Conservation (phyloP, 2,329 filamentous ascomycete genomes). For the Fusarium sacchari region DNA sequence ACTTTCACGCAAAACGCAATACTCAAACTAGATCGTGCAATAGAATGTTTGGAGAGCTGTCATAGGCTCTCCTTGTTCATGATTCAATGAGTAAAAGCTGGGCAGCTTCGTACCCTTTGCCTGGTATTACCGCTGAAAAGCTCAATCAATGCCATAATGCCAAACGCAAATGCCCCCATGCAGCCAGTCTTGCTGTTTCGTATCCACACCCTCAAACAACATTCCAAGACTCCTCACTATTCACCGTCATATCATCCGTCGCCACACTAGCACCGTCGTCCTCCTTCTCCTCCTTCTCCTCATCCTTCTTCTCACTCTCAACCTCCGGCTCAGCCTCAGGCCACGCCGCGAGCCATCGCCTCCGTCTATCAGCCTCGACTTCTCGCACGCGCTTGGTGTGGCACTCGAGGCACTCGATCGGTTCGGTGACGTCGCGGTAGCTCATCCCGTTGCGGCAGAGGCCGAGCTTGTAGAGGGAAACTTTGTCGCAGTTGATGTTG, state of each 20-base stretch:
- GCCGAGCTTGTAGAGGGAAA: background rate
- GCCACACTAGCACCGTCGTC: background rate
- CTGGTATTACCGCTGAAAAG: too few species aligned
- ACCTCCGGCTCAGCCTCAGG: background rate
- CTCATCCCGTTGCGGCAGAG: background rate
- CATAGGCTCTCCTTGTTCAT: background rate
- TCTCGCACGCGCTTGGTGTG: background rate
- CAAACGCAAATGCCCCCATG: rapidly evolving
- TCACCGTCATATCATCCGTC: background rate
- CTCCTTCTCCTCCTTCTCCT: background rate
- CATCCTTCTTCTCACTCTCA: background rate
- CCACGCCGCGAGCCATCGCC: background rate
- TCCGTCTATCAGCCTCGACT: background rate
- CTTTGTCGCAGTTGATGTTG: constrained; percentile 5
- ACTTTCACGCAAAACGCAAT: background rate
- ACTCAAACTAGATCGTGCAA: too few species aligned
- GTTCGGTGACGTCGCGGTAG: background rate
- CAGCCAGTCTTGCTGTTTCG: too few species aligned
- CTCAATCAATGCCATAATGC: background rate
- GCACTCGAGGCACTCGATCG: background rate
- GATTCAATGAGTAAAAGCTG: rapidly evolving
- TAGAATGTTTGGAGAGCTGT: background rate
- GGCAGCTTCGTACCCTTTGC: background rate
- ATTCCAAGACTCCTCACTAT: background rate
- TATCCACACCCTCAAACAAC: background rate